Conservation (phyloP, 225 moss, liverwort and hornwort species). For the Thuidium tamariscinum region DNA sequence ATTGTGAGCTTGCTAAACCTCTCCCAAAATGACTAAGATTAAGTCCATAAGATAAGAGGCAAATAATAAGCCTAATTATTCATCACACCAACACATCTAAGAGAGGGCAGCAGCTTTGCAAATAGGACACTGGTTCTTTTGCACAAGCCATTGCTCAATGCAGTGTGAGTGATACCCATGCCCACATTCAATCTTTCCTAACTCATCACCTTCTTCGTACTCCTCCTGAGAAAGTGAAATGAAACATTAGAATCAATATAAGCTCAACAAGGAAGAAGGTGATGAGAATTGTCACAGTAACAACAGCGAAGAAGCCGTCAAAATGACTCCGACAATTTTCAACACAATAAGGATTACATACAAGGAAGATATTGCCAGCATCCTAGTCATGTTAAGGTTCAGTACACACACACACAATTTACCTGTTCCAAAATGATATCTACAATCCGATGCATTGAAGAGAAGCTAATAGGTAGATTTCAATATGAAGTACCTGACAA, state of each 20-base stretch:
- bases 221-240: conserved; percentile 46
- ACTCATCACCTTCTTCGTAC: conserved; percentile 75
- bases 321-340: neutral
- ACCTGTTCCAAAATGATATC: neutral
- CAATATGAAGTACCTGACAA: conserved; percentile 48
- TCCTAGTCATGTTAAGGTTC: neutral
- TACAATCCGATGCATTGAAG: neutral
- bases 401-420: neutral
- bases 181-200: conserved; percentile 78
- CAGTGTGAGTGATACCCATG: conserved; percentile 70
- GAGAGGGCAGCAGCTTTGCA: conserved; percentile 78
- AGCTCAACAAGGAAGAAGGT: neutral
- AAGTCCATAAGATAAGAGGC: conserved; percentile 13
- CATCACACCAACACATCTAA: conserved; percentile 31
- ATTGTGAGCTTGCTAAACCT: conserved; percentile 3
- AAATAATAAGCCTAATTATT: conserved; percentile 13
- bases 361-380: neutral
- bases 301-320: neutral
- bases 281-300: neutral
- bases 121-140: conserved; percentile 89
- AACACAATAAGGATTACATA: neutral
- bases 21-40: conserved; percentile 15
- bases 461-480: neutral
- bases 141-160: conserved; percentile 81
- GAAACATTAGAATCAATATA: neutral